Evolutionary conservation across 2,329 filamentous ascomycete species (phyloP), one percentile per base, ranked within the genome.

Genomic region (Hymenotorrendiella dingleyae): DNA sequence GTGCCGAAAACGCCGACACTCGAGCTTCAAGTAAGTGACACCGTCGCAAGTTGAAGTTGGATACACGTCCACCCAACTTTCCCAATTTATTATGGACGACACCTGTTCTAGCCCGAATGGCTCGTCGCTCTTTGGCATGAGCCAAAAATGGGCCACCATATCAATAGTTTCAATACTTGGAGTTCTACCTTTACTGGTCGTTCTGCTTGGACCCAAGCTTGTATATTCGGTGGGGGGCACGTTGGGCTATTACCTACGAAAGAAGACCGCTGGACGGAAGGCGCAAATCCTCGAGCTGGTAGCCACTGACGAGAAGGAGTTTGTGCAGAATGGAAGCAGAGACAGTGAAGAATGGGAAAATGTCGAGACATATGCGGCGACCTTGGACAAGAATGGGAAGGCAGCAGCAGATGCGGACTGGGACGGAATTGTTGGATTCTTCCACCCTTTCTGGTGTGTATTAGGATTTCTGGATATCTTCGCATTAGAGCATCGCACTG

Each of bases 371-470:
- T 66, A 71, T 55, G 69, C 62, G 49, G 64, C 62, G 58, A 68
- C 67, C 28, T 65, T 62, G 36, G 66, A 67, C 19, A 60, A 62
- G 36, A 71, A 69, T 51, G 70, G 64, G 34, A 65, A 62, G 20
- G 63, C 60, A 43, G 63, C 61, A 44, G 59, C 62, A 9, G 70
- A 74, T 45, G 69, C 74, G 52, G 73, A 84, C 34, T 96, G 86
- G 86, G 73, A 82, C 48, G 90, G 90, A 23, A 80, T 96, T 40
- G 79, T 97, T 49, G 93, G 88, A 35, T 97, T 98, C 73, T 95
- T 98, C 62, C 93, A 98, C 64, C 93, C 93, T 1, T 98, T 96
- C 64, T 97, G 93, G 86, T 91, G 70, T 32, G 48, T 33, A 36
- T 40, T 29, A 5, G 16, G 10, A 17, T 10, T 5, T 28, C 12